phyloP scores from a whole-genome alignment of 768 basidiomycete species.

The Rhodocollybia butyracea region DNA sequence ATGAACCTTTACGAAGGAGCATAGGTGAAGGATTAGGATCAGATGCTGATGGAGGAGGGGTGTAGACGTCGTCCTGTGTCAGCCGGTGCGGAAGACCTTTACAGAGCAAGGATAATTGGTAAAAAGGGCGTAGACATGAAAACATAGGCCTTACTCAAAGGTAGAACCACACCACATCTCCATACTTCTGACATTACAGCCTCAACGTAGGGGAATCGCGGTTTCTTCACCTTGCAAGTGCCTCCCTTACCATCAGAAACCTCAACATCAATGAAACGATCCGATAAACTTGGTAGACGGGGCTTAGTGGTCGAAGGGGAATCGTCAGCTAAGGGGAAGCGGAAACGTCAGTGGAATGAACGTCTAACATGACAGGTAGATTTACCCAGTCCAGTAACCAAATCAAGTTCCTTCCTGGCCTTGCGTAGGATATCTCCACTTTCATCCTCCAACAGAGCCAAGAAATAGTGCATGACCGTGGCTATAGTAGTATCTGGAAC shows the following conservation, averaged over 20 bases:
- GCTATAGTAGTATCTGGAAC: constrained; percentile 55
- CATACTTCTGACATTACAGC: constrained; percentile 52
- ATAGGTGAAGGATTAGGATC: constrained; percentile 42
- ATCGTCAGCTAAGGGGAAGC: constrained; percentile 48
- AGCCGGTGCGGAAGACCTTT: constrained; percentile 64
- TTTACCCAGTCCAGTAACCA: constrained; percentile 39
- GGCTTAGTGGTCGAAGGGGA: not conserved
- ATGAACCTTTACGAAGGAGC: constrained; percentile 6
- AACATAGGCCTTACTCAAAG: constrained; percentile 43
- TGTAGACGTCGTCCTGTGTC: constrained; percentile 64
- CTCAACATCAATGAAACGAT: constrained; percentile 10
- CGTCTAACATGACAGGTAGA: constrained; percentile 5
- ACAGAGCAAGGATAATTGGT: constrained; percentile 2
- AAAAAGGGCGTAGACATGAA: not conserved
- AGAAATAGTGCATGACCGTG: constrained; percentile 54
- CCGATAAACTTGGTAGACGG: not conserved
- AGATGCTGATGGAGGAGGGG: constrained; percentile 36
- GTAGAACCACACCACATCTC: constrained; percentile 57
- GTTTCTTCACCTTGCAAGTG: not conserved
- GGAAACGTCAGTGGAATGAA: constrained; percentile 46
- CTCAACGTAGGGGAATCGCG: constrained; percentile 30
- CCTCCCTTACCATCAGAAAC: not conserved
- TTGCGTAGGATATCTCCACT: constrained; percentile 34
- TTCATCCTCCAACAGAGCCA: constrained; percentile 56
- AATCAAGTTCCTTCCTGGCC: constrained; percentile 67